phyloP scores from a whole-genome alignment of 116 monocot genomes.

The Thalassia testudinum region DNA sequence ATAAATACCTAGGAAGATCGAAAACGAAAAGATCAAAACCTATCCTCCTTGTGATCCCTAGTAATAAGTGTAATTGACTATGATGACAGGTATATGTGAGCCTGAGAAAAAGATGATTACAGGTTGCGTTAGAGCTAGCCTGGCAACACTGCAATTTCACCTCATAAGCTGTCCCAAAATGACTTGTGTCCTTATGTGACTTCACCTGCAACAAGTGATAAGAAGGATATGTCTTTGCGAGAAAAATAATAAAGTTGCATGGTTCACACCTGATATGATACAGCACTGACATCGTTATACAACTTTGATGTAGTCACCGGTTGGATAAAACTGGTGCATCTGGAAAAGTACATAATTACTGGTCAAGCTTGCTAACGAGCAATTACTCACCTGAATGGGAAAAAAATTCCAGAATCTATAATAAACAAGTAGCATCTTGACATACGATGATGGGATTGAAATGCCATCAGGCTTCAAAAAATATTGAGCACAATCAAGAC shows the following conservation, averaged over 20 bases:
- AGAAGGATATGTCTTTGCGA: background rate
- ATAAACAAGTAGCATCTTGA: background rate
- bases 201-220: conserved; percentile 48
- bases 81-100: too few relatives aligned
- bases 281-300: conserved; percentile 71
- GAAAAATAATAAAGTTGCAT: too few relatives aligned
- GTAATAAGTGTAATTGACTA: too few relatives aligned
- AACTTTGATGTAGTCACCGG: conserved; percentile 84
- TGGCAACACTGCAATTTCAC: conserved; percentile 89
- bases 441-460: conserved; percentile 91
- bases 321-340: conserved; percentile 89
- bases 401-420: too few relatives aligned
- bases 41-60: too few relatives aligned
- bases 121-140: conserved; percentile 66
- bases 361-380: too few relatives aligned
- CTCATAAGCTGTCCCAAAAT: conserved; percentile 97
- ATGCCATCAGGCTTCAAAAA: conserved; percentile 95
- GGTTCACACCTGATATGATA: background rate
- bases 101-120: conserved; percentile 26
- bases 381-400: too few relatives aligned
- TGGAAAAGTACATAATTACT: conserved; percentile 9
- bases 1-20: conserved; percentile 47
- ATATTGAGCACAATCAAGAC: conserved; percentile 87
- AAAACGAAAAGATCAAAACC: too few relatives aligned
- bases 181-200: conserved; percentile 62